These are phyloP conservation scores for Neonectria hederae DNA, from an alignment of 2,329 filamentous ascomycete species.

Conservation along the genomic window DNA sequence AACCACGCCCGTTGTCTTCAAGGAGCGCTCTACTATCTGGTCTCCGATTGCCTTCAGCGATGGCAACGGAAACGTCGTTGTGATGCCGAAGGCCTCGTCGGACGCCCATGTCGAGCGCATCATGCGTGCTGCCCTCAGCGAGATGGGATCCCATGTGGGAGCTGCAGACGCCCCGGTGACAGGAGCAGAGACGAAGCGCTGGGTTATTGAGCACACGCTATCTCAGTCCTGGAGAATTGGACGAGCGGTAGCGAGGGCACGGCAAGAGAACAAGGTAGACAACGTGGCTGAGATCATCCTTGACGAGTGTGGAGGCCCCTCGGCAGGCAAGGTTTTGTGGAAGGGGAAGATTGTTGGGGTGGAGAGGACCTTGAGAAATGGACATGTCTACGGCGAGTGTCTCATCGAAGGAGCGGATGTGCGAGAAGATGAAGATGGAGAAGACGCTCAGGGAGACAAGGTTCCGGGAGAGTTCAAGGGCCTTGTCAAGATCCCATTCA, in stretches of 20 bases:
- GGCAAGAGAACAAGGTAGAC: slow-evolving; percentile 59
- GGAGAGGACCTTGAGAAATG: slow-evolving; percentile 63
- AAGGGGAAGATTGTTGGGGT: slow-evolving; percentile 72
- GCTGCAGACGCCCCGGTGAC: slow-evolving; percentile 59
- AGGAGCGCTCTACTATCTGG: slow-evolving; percentile 57
- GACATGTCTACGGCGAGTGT: slow-evolving; percentile 68
- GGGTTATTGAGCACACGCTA: slow-evolving; percentile 62
- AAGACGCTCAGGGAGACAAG: slow-evolving; percentile 3
- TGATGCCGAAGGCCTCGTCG: slow-evolving; percentile 59
- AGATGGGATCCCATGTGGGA: slow-evolving; percentile 65
- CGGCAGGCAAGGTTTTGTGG: slow-evolving; percentile 65
- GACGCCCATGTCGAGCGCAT: slow-evolving; percentile 59
- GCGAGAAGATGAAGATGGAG: slow-evolving; percentile 46
- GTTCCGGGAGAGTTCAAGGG: slow-evolving; percentile 51
- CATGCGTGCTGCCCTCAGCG: slow-evolving; percentile 60
- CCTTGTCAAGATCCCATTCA: slow-evolving; percentile 72
- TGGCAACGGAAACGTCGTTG: slow-evolving; percentile 61
- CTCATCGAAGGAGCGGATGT: slow-evolving; percentile 61
- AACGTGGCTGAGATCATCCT: slow-evolving; percentile 67
- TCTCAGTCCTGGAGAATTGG: slow-evolving; percentile 69
- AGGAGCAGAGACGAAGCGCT: slow-evolving; percentile 59
- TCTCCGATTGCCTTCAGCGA: slow-evolving; percentile 59
- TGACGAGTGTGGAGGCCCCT: slow-evolving; percentile 63
- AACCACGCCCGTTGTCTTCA: slow-evolving; percentile 62
- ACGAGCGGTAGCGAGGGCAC: slow-evolving; percentile 63